A percentile compares a stretch with the other conserved stretches of the same genome.
phyloP scores from a whole-genome alignment of 331 rosid species.

The Acacia concinna region DNA sequence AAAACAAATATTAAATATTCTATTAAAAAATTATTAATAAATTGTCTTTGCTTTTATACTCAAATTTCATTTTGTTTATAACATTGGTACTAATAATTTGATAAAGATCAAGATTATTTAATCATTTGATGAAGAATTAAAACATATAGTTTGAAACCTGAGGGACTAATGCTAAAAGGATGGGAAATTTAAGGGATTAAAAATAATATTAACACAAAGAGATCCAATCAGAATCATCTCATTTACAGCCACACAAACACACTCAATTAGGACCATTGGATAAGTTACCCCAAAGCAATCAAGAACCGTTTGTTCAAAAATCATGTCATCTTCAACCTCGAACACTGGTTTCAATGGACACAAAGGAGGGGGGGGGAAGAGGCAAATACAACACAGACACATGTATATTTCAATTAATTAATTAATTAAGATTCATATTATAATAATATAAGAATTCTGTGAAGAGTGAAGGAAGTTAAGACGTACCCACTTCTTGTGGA shows the following conservation, averaged over 20 bases:
- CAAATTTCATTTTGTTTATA: too few relatives aligned
- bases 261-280: neutral
- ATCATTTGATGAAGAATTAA: fast-evolving
- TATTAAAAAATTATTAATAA: too few relatives aligned
- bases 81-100: too few relatives aligned
- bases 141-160: too few relatives aligned
- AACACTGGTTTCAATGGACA: neutral
- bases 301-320: neutral
- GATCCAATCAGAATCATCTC: neutral
- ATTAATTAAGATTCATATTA: too few relatives aligned
- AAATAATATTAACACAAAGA: too few relatives aligned
- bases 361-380: too few relatives aligned
- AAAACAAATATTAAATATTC: too few relatives aligned
- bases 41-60: too few relatives aligned
- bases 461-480: neutral
- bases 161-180: too few relatives aligned
- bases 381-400: neutral
- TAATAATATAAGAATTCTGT: neutral
- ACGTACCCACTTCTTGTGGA: conserved; percentile 70
- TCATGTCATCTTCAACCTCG: neutral
- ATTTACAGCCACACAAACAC: neutral
- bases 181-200: too few relatives aligned
- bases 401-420: neutral
- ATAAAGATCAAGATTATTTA: too few relatives aligned
- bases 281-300: neutral